Evolutionary conservation across 371 early-diverging fungal genomes (phyloP), one percentile per base, ranked within the genome.

Genomic region (Cokeromyces recurvatus): DNA sequence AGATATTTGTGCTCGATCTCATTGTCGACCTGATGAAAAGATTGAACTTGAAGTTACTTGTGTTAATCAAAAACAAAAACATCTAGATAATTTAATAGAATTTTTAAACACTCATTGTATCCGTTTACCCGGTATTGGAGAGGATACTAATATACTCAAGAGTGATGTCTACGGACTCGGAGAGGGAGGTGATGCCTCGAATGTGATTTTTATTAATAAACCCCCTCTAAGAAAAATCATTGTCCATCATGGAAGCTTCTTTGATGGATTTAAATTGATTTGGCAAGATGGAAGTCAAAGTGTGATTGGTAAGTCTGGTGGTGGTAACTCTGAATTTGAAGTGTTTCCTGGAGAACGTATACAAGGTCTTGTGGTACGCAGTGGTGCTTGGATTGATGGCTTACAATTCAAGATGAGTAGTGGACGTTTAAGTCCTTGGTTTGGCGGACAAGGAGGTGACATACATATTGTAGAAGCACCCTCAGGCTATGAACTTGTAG

Each of bases 311-410:
- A 63, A 58, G 38, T 14, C 25, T 11, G 71, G 71, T 22, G 66
- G 62, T 15, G 66, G 64, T 10, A 44, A 55, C 1, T 39, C 53
- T 1, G 52, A 57, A 9, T 61, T 74, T 43, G 24, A 36, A 4
- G 46, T 73, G 15, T 20, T 31, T 2, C 50, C 49, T 12, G 75
- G 68, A 9, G 84, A 84, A 32, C 43, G 39, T 1, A 59, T 84
- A 38, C 57, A 57, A 21, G 57, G 64, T 3, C 44, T 85, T 10
- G 21, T 62, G 17, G 71, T 80, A 15, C 53, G 66, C 1, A 51
- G 71, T 19, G 84, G 85, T 16, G 73, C 64, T 35, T 84, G 77
- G 74, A 70, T 85, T 39, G 85, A 85, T 52, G 83, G 85, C 0
- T 25, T 85, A 1, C 78, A 79, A 49, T 64, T 84, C 44, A 57